Conservation (phyloP, 1,139 yeast species). For the Arxiozyma bovina region DNA sequence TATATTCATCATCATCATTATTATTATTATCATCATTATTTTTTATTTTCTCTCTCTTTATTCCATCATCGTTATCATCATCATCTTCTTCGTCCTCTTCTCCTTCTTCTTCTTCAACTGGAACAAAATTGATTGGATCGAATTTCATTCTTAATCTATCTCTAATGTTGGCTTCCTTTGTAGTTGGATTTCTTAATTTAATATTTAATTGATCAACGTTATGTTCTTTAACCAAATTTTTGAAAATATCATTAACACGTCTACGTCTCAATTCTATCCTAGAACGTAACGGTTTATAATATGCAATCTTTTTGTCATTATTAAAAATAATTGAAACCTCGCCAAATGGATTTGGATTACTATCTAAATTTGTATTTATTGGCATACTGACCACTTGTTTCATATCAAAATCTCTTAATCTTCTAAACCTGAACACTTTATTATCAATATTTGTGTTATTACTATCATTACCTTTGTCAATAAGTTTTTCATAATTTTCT, state of each 20-base stretch:
- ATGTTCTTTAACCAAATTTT: slow-evolving; percentile 35
- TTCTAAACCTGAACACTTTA: slow-evolving; percentile 47
- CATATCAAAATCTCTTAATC: slow-evolving; percentile 76
- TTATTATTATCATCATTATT: background rate
- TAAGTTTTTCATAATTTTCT: slow-evolving; percentile 34
- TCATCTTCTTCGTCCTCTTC: slow-evolving; percentile 15
- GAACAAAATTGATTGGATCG: slow-evolving; percentile 32
- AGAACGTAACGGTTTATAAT: slow-evolving; percentile 70
- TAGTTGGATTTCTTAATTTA: slow-evolving; percentile 28
- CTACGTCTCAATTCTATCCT: slow-evolving; percentile 77
- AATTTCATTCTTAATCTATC: slow-evolving; percentile 30
- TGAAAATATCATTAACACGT: slow-evolving; percentile 48
- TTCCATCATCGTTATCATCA: background rate
- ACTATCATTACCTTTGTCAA: slow-evolving; percentile 32
- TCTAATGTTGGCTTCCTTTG: slow-evolving; percentile 28
- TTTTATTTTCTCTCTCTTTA: slow-evolving; percentile 1
- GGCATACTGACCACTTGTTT: slow-evolving; percentile 35
- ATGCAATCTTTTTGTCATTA: slow-evolving; percentile 49
- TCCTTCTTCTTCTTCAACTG: slow-evolving; percentile 32
- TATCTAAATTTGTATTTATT: slow-evolving; percentile 38
- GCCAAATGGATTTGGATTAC: slow-evolving; percentile 37
- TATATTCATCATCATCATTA: background rate
- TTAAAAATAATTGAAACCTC: slow-evolving; percentile 51
- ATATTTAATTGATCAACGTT: slow-evolving; percentile 34
- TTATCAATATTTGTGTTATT: slow-evolving; percentile 23